Percentiles rank a stretch among this genome's conserved stretches.
Evolutionary conservation across 345 rosid species (phyloP).

Genomic region (Carallia brachiata): DNA sequence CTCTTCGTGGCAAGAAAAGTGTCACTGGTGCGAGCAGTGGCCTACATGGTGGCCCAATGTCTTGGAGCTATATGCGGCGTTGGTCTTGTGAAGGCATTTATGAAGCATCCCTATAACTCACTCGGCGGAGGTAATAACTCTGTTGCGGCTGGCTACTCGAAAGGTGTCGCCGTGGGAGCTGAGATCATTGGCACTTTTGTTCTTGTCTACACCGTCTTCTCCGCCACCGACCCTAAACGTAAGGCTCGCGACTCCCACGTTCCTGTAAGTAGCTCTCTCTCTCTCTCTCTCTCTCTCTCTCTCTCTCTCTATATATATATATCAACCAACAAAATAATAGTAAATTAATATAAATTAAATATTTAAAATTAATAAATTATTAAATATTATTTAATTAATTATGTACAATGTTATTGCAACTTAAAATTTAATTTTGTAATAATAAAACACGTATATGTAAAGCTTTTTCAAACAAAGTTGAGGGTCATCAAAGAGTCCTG

Average conservation of each 20-base stretch:
- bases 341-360: too few species aligned
- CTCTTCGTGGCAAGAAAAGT: constrained; percentile 6
- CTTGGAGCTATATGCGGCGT: constrained; percentile 1
- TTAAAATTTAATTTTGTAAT: too few species aligned
- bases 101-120: background rate
- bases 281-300: too few species aligned
- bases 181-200: constrained; percentile 11
- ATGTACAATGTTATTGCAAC: too few species aligned
- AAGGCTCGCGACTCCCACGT: constrained; percentile 13
- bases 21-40: background rate
- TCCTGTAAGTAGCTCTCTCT: background rate
- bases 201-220: constrained; percentile 9
- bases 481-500: background rate
- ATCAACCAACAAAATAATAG: too few species aligned
- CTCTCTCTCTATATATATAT: too few species aligned
- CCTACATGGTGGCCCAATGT: constrained; percentile 1
- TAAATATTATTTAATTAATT: too few species aligned
- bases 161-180: background rate
- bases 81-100: background rate
- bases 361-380: too few species aligned
- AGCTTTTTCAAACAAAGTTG: background rate
- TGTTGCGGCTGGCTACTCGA: constrained; percentile 4
- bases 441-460: too few species aligned
- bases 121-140: constrained; percentile 3
- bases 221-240: constrained; percentile 11